Percentiles rank a stretch among this genome's conserved stretches.
Conservation (phyloP, 1,139 yeast genomes). For the Saccharomyces hybrid region DNA sequence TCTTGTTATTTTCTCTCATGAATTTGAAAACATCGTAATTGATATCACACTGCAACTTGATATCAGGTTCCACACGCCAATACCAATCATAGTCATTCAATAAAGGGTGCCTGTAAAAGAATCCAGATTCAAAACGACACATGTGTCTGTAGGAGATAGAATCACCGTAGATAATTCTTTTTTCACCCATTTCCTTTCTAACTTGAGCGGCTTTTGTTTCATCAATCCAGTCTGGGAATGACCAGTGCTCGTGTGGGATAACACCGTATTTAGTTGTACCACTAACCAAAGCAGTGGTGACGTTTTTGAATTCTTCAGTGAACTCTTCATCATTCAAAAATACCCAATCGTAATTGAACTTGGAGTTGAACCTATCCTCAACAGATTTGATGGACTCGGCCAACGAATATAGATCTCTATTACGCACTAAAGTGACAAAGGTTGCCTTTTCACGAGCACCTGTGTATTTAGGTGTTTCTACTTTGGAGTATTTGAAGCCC, state of each 20-base stretch:
- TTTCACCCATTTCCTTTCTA: constrained; percentile 44
- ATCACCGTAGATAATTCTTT: constrained; percentile 52
- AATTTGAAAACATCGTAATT: constrained; percentile 58
- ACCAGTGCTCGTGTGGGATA: constrained; percentile 46
- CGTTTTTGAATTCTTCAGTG: constrained; percentile 37
- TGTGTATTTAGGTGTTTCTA: constrained; percentile 5
- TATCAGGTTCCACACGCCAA: constrained; percentile 73
- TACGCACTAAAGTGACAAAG: constrained; percentile 66
- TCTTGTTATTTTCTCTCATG: constrained; percentile 55
- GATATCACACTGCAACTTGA: constrained; percentile 56
- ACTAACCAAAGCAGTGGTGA: constrained; percentile 33
- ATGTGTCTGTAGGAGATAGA: constrained; percentile 59
- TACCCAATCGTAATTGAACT: constrained; percentile 70
- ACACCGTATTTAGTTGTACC: constrained; percentile 43
- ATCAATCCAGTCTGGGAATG: constrained; percentile 53
- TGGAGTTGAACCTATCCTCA: constrained; percentile 64
- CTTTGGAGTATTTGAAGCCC: constrained; percentile 18
- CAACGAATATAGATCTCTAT: constrained; percentile 53
- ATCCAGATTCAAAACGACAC: constrained; percentile 72
- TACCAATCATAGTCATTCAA: constrained; percentile 57
- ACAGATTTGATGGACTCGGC: constrained; percentile 54
- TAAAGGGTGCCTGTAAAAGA: constrained; percentile 56
- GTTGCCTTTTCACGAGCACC: constrained; percentile 50
- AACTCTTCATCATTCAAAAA: constrained; percentile 57
- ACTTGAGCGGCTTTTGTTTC: constrained; percentile 47